These are phyloP conservation scores for Bruguiera gymnorhiza DNA, from an alignment of 345 rosid species.

Conservation along the genomic window DNA sequence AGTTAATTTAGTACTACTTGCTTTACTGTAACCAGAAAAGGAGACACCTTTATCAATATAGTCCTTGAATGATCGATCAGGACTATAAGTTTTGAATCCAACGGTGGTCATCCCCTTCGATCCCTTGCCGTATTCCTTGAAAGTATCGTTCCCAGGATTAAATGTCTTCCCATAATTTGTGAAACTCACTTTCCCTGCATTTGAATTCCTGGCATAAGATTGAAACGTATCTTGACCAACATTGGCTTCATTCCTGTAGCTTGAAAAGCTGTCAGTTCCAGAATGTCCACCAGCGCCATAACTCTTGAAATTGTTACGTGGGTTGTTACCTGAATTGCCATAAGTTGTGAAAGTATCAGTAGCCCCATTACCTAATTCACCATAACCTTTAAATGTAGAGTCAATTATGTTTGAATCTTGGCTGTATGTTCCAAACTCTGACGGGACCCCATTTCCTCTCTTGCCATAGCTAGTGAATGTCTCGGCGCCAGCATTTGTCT, in stretches of 20 bases:
- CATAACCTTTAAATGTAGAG: constrained; percentile 26
- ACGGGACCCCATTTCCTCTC: constrained; percentile 27
- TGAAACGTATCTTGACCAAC: constrained; percentile 27
- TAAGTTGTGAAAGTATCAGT: constrained; percentile 28
- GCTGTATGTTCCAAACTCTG: constrained; percentile 23
- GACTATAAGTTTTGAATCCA: constrained; percentile 18
- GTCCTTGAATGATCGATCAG: constrained; percentile 27
- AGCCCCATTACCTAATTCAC: constrained; percentile 22
- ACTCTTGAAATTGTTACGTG: constrained; percentile 20
- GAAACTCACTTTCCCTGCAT: constrained; percentile 24
- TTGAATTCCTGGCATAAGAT: constrained; percentile 24
- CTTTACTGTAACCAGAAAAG: constrained; percentile 18
- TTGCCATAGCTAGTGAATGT: constrained; percentile 28
- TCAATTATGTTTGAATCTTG: constrained; percentile 24
- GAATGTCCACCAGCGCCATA: constrained; percentile 25
- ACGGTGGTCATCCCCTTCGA: constrained; percentile 20
- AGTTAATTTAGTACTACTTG: neutral
- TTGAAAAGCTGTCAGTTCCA: constrained; percentile 12
- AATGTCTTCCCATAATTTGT: constrained; percentile 26
- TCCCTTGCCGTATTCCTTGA: constrained; percentile 27
- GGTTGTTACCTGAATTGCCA: constrained; percentile 25
- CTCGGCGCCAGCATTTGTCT: constrained; percentile 30
- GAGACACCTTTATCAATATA: constrained; percentile 22
- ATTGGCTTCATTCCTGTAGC: constrained; percentile 27
- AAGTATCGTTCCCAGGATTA: constrained; percentile 28